Evolutionary conservation across 1,284 basidiomycete species (phyloP).

Genomic region (Caloboletus firmus): DNA sequence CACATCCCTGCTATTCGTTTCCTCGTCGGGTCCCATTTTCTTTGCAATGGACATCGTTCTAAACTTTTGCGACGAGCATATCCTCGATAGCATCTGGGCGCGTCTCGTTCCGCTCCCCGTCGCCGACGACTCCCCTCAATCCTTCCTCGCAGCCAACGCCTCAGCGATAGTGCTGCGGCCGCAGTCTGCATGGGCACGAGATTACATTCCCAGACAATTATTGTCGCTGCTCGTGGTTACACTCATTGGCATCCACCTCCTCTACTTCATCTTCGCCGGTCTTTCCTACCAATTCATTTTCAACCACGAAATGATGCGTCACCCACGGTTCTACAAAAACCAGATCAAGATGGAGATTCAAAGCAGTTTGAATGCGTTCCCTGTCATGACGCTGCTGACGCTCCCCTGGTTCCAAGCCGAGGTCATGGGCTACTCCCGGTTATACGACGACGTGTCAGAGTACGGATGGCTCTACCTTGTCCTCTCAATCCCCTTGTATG

Average conservation of each 20-base stretch:
- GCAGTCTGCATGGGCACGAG: constrained; percentile 74
- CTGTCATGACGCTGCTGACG: constrained; percentile 77
- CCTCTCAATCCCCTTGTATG: constrained; percentile 64
- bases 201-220: constrained; percentile 77
- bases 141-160: constrained; percentile 32
- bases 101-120: constrained; percentile 60
- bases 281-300: constrained; percentile 88
- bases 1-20: too few relatives aligned
- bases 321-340: constrained; percentile 90
- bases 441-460: constrained; percentile 79
- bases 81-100: constrained; percentile 81
- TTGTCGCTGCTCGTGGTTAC: constrained; percentile 78
- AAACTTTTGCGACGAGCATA: constrained; percentile 65
- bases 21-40: background rate
- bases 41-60: constrained; percentile 83
- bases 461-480: constrained; percentile 69
- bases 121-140: constrained; percentile 23
- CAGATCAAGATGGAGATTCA: constrained; percentile 87
- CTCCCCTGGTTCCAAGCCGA: constrained; percentile 95
- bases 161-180: constrained; percentile 21
- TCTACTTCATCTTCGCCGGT: constrained; percentile 87
- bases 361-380: constrained; percentile 76
- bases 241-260: constrained; percentile 73
- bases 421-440: constrained; percentile 79
- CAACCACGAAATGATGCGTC: constrained; percentile 95